Evolutionary conservation across 176 grass and related monocot species (phyloP), one percentile per base, ranked within the genome.

Genomic region (Lolium rigidum): DNA sequence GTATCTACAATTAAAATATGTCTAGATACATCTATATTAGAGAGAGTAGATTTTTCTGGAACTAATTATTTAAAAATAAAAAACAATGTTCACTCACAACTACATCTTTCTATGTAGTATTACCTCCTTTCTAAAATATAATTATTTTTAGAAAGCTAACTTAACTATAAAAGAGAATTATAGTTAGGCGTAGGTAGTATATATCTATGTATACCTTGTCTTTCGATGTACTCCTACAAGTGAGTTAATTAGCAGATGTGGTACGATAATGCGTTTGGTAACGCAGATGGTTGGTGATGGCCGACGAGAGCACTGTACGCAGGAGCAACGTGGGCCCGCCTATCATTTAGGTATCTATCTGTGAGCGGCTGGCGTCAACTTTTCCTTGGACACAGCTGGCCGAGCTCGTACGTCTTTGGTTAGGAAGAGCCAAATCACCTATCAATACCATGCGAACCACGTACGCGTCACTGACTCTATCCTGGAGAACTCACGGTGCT

Each of bases 251-350:
- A 74, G 70, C 11, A 84, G 55, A 11, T 31, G 82, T 49, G 8
- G 17, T 21, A 14, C 73, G 5, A 67, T 31, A 18, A 61, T 18
- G 21, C 31, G 31, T 35, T 35, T 35, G 31, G 31, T 35, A 35
- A 35, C 31, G 31, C n/a, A 46, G 22, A 59, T 60, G 69, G 81
- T 81, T 81, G 79, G 79, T 81, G 26, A 14, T 68, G 22, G 63
- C 62, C n/a, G 66, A 50, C 25, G 48, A 28, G 63, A 25, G 55
- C 51, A 57, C 75, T 31, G 22, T 75, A 13, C 47, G 3, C 0
- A 17, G 1, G 47, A 17, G 69, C 18, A 7, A 10, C 9, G 3
- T 13, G 12, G 50, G 50, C 50, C 50, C 51, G 54, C 38, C 6
- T 6, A 21, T 26, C 22, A 74, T 64, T 64, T 48, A 10, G 24